Percentiles rank a stretch among this genome's conserved stretches.
Conservation (phyloP, 2,329 filamentous ascomycete species). For the Alternaria ventricosa region DNA sequence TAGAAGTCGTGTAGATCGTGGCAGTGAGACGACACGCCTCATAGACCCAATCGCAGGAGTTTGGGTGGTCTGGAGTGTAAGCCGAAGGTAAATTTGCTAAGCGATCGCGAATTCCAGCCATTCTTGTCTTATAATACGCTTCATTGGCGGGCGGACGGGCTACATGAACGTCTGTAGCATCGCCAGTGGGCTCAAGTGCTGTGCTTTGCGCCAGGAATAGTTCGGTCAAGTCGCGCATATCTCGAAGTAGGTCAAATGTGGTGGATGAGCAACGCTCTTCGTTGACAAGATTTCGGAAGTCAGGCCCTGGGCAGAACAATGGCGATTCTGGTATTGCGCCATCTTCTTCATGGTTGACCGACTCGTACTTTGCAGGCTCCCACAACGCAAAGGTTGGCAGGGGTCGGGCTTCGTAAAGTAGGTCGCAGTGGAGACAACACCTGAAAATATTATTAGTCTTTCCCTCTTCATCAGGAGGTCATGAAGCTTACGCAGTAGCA, state of each 20-base stretch:
- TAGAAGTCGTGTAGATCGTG: constrained; percentile 41
- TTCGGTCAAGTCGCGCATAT: constrained; percentile 43
- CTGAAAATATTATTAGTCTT: constrained; percentile 19
- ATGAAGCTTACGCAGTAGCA: constrained; percentile 28
- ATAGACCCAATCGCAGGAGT: constrained; percentile 40
- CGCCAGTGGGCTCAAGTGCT: neutral
- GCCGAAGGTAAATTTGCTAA: constrained; percentile 32
- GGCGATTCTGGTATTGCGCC: constrained; percentile 42
- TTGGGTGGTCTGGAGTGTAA: constrained; percentile 21
- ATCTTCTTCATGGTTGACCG: neutral
- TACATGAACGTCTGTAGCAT: constrained; percentile 9
- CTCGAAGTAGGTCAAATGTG: constrained; percentile 34
- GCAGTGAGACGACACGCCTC: constrained; percentile 45
- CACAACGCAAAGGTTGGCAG: constrained; percentile 24
- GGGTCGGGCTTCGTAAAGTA: constrained; percentile 36
- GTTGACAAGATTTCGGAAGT: constrained; percentile 27
- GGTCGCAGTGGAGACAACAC: constrained; percentile 32
- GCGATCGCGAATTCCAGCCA: constrained; percentile 24
- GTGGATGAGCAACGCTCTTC: constrained; percentile 28
- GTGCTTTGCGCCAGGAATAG: constrained; percentile 29
- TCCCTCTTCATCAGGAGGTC: neutral
- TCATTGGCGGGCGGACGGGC: neutral
- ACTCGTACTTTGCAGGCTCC: constrained; percentile 8
- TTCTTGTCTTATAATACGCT: constrained; percentile 19
- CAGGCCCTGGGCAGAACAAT: constrained; percentile 34